Evolutionary conservation across 2,329 filamentous ascomycete genomes (phyloP).

Genomic region (Penicillium polonicum): DNA sequence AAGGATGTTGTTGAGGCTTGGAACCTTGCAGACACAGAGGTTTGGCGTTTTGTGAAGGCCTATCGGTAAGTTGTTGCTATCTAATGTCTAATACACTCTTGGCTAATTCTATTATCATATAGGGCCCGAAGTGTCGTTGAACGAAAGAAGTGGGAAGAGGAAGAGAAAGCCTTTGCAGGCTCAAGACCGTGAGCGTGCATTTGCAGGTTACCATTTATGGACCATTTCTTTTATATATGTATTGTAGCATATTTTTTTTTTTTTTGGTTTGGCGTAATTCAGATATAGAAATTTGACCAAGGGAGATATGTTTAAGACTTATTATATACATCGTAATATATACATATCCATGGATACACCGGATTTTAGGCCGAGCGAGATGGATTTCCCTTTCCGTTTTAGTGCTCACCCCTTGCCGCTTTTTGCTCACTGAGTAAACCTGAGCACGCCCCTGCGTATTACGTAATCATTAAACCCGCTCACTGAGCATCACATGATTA

Average conservation of each 20-base stretch:
- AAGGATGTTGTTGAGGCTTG: constrained; percentile 50
- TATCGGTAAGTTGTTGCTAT: constrained; percentile 43
- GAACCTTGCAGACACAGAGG: constrained; percentile 64
- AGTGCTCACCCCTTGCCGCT: too few species aligned
- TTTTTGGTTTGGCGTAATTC: constrained; percentile 13
- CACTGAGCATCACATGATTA: too few species aligned
- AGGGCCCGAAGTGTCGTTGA: constrained; percentile 57
- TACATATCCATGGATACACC: too few species aligned
- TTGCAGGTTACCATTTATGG: constrained; percentile 1
- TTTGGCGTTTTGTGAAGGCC: constrained; percentile 63
- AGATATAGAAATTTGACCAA: background rate
- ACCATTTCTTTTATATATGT: constrained; percentile 13
- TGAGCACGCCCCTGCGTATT: too few species aligned
- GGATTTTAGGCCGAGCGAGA: too few species aligned
- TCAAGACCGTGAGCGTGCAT: constrained; percentile 30
- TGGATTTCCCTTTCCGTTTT: too few species aligned
- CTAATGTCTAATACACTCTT: constrained; percentile 1
- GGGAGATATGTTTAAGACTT: background rate
- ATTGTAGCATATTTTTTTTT: constrained; percentile 8
- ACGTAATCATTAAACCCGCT: too few species aligned
- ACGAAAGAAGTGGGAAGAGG: constrained; percentile 59
- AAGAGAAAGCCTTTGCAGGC: constrained; percentile 57
- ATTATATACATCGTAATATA: background rate
- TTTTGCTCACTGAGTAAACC: too few species aligned
- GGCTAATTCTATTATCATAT: constrained; percentile 4